Evolutionary conservation across 1,284 basidiomycete species (phyloP).

Genomic region (Puccinia triticina): DNA sequence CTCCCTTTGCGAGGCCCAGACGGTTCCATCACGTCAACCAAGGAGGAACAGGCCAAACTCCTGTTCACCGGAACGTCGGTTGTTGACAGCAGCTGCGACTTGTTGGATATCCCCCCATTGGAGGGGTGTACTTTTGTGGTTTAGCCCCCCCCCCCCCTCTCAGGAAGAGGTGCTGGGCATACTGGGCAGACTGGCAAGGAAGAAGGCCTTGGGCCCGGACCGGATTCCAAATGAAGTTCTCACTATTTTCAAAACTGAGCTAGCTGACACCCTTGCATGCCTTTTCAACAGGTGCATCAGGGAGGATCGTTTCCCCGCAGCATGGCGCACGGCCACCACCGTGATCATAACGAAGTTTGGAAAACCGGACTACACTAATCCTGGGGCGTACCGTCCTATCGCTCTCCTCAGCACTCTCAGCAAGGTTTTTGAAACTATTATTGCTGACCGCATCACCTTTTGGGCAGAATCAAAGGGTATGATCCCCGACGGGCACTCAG

Average conservation of each 20-base stretch:
- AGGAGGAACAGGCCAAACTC: background rate
- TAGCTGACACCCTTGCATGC: background rate
- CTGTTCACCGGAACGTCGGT: background rate
- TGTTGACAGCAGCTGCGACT: background rate
- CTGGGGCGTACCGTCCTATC: conserved; percentile 23
- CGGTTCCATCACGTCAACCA: background rate
- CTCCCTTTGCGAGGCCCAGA: background rate
- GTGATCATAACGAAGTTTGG: conserved; percentile 10
- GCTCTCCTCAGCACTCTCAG: conserved; percentile 7
- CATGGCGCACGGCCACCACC: conserved; percentile 4
- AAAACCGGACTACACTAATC: conserved; percentile 26
- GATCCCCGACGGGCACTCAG: conserved; percentile 15
- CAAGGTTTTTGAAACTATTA: background rate
- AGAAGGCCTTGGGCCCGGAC: conserved; percentile 7
- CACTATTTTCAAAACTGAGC: too few species aligned
- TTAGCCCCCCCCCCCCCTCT: background rate
- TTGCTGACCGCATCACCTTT: too few species aligned
- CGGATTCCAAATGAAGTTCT: conserved; percentile 16
- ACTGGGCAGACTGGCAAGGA: background rate
- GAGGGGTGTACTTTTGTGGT: background rate
- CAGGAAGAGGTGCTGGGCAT: background rate
- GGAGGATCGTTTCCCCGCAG: background rate
- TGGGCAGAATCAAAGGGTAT: background rate
- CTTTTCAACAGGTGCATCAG: conserved; percentile 28
- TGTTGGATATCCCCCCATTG: background rate